Evolutionary conservation across 139 green algal species (phyloP).

Genomic region (Tetradesmus lagerheimii): DNA sequence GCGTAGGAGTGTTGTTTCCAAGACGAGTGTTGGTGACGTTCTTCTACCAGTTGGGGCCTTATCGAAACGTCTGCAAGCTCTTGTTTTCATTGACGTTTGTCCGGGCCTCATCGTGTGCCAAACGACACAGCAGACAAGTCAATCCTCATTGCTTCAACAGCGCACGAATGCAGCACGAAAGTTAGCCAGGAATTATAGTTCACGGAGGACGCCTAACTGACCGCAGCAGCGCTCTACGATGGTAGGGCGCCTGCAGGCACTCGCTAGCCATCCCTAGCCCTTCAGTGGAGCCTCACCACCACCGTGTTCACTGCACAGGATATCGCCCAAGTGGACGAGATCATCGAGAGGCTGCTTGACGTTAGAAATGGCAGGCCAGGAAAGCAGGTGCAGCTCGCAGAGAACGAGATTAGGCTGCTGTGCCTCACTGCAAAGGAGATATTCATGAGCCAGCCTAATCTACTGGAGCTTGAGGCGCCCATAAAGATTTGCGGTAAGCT

Average conservation of each 20-base stretch:
- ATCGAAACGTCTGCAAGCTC: not conserved
- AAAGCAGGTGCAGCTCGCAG: constrained; percentile 96
- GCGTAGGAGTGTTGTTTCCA: not conserved
- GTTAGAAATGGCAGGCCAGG: constrained; percentile 88
- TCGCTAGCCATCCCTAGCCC: not conserved
- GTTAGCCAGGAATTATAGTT: not conserved
- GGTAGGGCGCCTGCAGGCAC: not conserved
- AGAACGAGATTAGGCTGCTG: constrained; percentile 93
- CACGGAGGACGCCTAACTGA: not conserved
- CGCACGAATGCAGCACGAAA: not conserved
- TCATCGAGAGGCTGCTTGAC: constrained; percentile 96
- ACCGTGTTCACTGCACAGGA: constrained; percentile 41
- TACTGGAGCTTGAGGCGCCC: constrained; percentile 98
- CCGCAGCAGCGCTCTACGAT: not conserved
- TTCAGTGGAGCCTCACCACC: not conserved
- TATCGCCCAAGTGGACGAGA: constrained; percentile 87
- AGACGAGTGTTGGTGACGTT: not conserved
- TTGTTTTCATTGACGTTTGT: not conserved
- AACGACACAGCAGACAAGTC: constrained; percentile 5
- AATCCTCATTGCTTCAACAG: not conserved
- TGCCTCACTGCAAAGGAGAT: constrained; percentile 95
- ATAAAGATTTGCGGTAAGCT: constrained; percentile 99
- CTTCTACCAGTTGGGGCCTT: not conserved
- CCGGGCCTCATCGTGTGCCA: not conserved
- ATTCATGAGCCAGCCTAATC: constrained; percentile 97